Conservation (phyloP, 352 stramenopile species). For the Hyaloperonospora brassicae region DNA sequence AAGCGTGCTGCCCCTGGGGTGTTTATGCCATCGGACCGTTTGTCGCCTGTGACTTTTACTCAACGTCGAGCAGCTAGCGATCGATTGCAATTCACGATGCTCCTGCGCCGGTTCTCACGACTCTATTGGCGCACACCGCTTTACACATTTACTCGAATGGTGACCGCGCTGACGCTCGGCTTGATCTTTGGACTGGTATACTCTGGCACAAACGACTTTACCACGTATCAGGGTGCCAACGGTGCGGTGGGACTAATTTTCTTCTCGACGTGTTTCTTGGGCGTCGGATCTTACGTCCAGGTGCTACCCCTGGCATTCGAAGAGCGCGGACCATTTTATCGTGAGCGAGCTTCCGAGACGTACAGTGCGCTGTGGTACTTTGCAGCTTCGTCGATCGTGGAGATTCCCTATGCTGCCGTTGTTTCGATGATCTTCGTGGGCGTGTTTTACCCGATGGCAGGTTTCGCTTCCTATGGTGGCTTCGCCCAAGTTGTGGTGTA, state of each 20-base stretch:
- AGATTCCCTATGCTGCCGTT: conserved; percentile 72
- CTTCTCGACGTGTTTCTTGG: conserved; percentile 68
- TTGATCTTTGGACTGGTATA: conserved; percentile 45
- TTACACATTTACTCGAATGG: conserved; percentile 63
- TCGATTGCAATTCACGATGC: conserved; percentile 29
- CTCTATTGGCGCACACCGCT: conserved; percentile 83
- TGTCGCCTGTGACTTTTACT: conserved; percentile 25
- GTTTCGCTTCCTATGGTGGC: conserved; percentile 37
- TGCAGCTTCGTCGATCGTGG: conserved; percentile 60
- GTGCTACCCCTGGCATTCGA: conserved; percentile 67
- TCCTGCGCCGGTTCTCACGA: conserved; percentile 47
- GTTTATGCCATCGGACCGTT: conserved; percentile 26
- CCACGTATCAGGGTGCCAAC: conserved; percentile 35
- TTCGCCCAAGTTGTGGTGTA: conserved; percentile 30
- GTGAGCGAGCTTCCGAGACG: conserved; percentile 84
- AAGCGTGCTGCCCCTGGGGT: conserved; percentile 27
- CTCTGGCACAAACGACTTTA: conserved; percentile 30
- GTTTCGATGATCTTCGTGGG: conserved; percentile 40
- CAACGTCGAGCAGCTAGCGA: conserved; percentile 26
- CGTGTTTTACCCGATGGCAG: conserved; percentile 74
- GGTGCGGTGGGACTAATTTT: conserved; percentile 69
- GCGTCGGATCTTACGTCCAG: conserved; percentile 54
- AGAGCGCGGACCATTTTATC: conserved; percentile 87
- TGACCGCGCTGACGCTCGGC: conserved; percentile 29
- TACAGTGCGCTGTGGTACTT: conserved; percentile 84